Evolutionary conservation across 139 green algal species (phyloP).

Genomic region (Chlorella sp.): DNA sequence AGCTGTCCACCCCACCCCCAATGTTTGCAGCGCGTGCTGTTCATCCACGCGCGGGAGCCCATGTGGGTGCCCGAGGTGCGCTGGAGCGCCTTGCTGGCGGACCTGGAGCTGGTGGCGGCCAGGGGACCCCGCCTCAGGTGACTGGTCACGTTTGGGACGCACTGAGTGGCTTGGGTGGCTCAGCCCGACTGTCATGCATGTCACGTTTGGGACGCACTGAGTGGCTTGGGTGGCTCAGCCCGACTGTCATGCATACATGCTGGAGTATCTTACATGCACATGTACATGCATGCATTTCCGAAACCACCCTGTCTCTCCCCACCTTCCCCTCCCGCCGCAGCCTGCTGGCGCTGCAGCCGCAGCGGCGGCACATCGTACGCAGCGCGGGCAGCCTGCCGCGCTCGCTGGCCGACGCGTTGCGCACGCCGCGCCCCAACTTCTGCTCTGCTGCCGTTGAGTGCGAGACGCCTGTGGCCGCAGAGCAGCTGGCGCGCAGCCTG

Average conservation of each 20-base stretch:
- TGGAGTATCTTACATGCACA: too few species aligned
- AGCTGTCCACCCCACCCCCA: background rate
- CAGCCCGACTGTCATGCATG: too few species aligned
- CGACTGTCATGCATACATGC: too few species aligned
- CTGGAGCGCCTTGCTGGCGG: conserved; percentile 13
- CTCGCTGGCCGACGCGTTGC: conserved; percentile 1
- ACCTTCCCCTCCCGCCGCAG: background rate
- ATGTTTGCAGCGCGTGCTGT: conserved; percentile 26
- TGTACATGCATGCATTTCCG: too few species aligned
- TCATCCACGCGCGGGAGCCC: conserved; percentile 20
- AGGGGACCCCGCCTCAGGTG: background rate
- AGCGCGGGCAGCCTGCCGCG: conserved; percentile 4
- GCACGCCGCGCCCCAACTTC: conserved; percentile 20
- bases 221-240: too few species aligned
- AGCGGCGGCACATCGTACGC: conserved; percentile 21
- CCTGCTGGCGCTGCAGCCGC: conserved; percentile 27
- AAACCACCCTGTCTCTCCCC: background rate
- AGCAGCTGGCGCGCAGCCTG: background rate
- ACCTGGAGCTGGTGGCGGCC: conserved; percentile 7
- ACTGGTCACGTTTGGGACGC: background rate
- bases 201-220: background rate
- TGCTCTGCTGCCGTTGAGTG: background rate
- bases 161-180: too few species aligned
- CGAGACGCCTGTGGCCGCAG: background rate
- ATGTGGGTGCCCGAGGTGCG: conserved; percentile 13